Conservation (phyloP, 192 early-diverging fungal genomes). For the Phycomyces blakesleeanus region DNA sequence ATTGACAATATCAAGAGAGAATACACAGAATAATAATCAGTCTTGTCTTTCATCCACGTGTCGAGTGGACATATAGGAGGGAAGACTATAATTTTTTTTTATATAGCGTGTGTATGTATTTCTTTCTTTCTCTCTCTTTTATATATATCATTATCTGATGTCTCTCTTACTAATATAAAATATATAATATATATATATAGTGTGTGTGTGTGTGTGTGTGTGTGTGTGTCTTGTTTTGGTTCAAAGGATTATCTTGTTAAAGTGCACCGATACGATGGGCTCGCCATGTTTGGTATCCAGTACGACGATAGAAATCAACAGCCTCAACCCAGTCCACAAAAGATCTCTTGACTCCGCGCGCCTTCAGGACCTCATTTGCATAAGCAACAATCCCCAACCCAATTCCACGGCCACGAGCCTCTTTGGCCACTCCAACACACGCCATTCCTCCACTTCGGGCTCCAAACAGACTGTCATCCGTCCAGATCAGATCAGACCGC, state of each 20-base stretch:
- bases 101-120: too few species aligned
- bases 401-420: slow-evolving; percentile 34
- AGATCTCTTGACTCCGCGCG: slow-evolving; percentile 28
- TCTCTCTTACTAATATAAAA: too few species aligned
- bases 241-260: not conserved
- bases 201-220: too few species aligned
- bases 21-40: too few species aligned
- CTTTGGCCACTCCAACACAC: slow-evolving; percentile 34
- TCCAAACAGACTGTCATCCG: slow-evolving; percentile 22
- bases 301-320: slow-evolving; percentile 26
- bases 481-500: slow-evolving; percentile 31
- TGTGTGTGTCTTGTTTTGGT: too few species aligned
- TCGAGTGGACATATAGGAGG: too few species aligned
- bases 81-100: too few species aligned
- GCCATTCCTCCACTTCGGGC: slow-evolving; percentile 34
- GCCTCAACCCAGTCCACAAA: slow-evolving; percentile 41
- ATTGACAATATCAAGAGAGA: too few species aligned
- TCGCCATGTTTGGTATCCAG: slow-evolving; percentile 29
- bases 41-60: too few species aligned
- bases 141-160: too few species aligned
- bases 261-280: not conserved
- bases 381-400: slow-evolving; percentile 35
- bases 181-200: too few species aligned
- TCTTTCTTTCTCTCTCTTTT: too few species aligned
- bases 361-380: slow-evolving; percentile 29